A percentile compares a stretch with the other conserved stretches of the same genome.
Conservation (phyloP, 495 filamentous ascomycete genomes). For the Letharia columbiana region DNA sequence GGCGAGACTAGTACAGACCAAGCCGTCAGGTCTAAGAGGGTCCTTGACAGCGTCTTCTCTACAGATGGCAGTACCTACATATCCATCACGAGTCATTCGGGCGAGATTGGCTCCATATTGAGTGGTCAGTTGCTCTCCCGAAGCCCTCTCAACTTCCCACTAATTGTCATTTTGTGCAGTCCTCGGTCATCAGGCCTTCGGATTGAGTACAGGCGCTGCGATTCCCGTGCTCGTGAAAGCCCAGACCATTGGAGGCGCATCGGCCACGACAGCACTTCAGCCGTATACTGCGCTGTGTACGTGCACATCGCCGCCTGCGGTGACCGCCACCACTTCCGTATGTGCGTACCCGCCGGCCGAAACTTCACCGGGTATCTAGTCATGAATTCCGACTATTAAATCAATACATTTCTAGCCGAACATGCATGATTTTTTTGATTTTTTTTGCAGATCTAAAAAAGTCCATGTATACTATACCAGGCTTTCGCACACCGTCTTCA, state of each 20-base stretch:
- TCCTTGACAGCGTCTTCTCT: slow-evolving; percentile 56
- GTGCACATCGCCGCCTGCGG: slow-evolving; percentile 43
- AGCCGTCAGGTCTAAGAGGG: slow-evolving; percentile 43
- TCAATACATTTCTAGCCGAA: not conserved
- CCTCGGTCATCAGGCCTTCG: slow-evolving; percentile 52
- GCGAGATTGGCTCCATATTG: slow-evolving; percentile 52
- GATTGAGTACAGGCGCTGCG: slow-evolving; percentile 55
- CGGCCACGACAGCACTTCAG: slow-evolving; percentile 30
- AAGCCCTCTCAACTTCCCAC: not conserved
- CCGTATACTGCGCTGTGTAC: slow-evolving; percentile 41
- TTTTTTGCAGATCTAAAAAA: too few species aligned
- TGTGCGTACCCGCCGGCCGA: slow-evolving; percentile 35
- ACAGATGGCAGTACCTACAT: slow-evolving; percentile 53
- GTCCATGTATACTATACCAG: not conserved
- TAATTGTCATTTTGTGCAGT: slow-evolving; percentile 23
- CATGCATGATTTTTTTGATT: not conserved
- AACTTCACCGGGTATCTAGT: slow-evolving; percentile 20
- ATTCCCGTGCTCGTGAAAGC: slow-evolving; percentile 63
- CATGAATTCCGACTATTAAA: not conserved
- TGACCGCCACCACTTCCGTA: slow-evolving; percentile 40
- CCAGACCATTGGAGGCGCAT: slow-evolving; percentile 29
- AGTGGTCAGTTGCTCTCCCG: slow-evolving; percentile 31
- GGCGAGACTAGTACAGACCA: slow-evolving; percentile 48
- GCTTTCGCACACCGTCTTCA: not conserved
- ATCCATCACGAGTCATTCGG: slow-evolving; percentile 60